phyloP scores from a whole-genome alignment of 495 filamentous ascomycete genomes.

The Aspergillus sclerotiicarbonarius region DNA sequence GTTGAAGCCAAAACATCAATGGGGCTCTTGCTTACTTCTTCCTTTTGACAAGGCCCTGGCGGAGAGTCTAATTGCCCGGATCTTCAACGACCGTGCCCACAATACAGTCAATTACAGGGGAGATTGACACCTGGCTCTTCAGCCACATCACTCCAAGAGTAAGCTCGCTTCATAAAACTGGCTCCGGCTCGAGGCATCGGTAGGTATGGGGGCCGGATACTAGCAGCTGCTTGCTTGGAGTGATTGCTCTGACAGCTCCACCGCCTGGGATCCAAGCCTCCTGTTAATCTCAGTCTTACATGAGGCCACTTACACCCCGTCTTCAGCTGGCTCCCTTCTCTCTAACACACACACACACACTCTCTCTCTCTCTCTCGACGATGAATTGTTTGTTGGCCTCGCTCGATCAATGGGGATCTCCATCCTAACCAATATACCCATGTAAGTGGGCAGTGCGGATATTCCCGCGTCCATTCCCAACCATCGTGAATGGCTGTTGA shows the following conservation, averaged over 20 bases:
- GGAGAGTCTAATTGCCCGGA: not conserved
- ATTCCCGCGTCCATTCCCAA: not conserved
- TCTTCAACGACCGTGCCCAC: not conserved
- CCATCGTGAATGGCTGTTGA: not conserved
- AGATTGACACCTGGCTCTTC: slow-evolving; percentile 3
- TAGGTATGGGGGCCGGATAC: not conserved
- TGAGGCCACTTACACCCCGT: not conserved
- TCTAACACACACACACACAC: no score
- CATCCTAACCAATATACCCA: not conserved
- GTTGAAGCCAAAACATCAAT: not conserved
- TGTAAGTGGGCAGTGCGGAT: not conserved
- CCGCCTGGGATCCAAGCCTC: not conserved
- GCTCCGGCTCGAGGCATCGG: not conserved
- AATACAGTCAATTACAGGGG: not conserved
- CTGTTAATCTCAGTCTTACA: not conserved
- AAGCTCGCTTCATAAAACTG: not conserved
- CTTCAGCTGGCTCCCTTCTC: not conserved
- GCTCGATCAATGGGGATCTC: not conserved
- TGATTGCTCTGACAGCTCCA: not conserved
- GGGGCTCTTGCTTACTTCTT: not conserved
- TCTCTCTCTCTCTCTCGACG: no score
- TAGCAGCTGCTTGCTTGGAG: not conserved
- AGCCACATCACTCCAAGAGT: slow-evolving; percentile 2
- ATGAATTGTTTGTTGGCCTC: not conserved
- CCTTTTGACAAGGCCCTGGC: not conserved